Evolutionary conservation across 768 basidiomycete species (phyloP).

Genomic region (Porpolomopsis calyptriformis): DNA sequence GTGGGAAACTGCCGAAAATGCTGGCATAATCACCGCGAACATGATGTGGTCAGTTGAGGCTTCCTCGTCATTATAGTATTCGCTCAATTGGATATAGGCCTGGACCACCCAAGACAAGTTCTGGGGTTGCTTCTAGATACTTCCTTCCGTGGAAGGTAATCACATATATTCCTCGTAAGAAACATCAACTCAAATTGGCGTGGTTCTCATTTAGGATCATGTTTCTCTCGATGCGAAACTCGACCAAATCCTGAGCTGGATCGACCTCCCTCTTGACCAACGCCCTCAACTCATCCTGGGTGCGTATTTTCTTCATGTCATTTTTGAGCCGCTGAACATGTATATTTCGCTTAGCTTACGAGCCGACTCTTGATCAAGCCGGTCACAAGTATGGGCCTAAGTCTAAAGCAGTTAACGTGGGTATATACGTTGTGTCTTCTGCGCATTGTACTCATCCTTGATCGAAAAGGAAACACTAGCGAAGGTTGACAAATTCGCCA

Average conservation of each 20-base stretch:
- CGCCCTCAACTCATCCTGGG: constrained; percentile 74
- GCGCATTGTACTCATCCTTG: constrained; percentile 1
- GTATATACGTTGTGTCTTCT: constrained; percentile 13
- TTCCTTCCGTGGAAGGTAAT: constrained; percentile 69
- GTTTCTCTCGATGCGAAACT: constrained; percentile 61
- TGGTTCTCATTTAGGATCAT: constrained; percentile 32
- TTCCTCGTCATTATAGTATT: background rate
- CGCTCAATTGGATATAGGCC: constrained; percentile 39
- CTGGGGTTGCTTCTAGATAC: constrained; percentile 60
- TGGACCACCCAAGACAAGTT: constrained; percentile 62
- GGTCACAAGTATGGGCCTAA: constrained; percentile 65
- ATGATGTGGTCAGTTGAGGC: constrained; percentile 70
- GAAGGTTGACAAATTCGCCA: constrained; percentile 65
- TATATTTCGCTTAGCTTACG: constrained; percentile 44
- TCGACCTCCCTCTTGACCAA: constrained; percentile 60
- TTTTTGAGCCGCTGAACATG: constrained; percentile 2
- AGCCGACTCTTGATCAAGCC: constrained; percentile 79
- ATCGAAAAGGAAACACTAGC: constrained; percentile 45
- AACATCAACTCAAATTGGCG: background rate
- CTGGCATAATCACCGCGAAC: constrained; percentile 69
- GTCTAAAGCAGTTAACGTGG: constrained; percentile 61
- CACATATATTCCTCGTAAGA: constrained; percentile 4
- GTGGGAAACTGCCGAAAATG: constrained; percentile 80
- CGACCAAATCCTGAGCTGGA: constrained; percentile 69
- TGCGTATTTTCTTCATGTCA: constrained; percentile 24